A percentile compares a stretch with the other conserved stretches of the same genome.
Evolutionary conservation across 2,329 filamentous ascomycete genomes (phyloP).

Genomic region (Fusarium penzigii): DNA sequence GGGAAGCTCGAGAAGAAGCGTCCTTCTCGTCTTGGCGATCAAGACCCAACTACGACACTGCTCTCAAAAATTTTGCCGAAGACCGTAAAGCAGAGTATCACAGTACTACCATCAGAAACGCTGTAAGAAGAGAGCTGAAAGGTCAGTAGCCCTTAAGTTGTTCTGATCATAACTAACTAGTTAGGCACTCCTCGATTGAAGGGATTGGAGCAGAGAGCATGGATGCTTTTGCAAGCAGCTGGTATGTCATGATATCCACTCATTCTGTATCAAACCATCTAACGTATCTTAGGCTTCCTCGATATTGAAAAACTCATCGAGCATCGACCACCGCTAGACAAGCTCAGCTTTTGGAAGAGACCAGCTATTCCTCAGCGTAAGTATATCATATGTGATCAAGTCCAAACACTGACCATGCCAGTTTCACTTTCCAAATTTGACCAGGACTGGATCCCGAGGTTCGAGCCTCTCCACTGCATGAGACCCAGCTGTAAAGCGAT

Average conservation of each 20-base stretch:
- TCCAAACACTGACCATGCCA: background rate
- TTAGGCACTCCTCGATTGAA: slow-evolving; percentile 9
- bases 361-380: slow-evolving; percentile 24
- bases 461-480: slow-evolving; percentile 18
- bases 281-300: slow-evolving; percentile 7
- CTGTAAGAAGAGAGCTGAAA: slow-evolving; percentile 16
- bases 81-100: slow-evolving; percentile 16
- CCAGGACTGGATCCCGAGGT: slow-evolving; percentile 11
- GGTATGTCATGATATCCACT: slow-evolving; percentile 1
- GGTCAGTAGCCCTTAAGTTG: background rate
- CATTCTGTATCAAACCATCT: background rate
- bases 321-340: slow-evolving; percentile 19
- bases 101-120: slow-evolving; percentile 14
- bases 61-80: slow-evolving; percentile 7
- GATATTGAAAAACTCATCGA: slow-evolving; percentile 25
- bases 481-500: slow-evolving; percentile 14
- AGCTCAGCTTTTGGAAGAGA: slow-evolving; percentile 18
- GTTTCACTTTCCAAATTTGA: slow-evolving; percentile 13
- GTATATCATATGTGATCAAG: background rate
- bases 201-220: slow-evolving; percentile 17
- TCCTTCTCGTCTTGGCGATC: too few species aligned
- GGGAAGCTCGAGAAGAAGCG: background rate
- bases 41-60: background rate
- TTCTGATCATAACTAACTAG: background rate
- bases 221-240: slow-evolving; percentile 20